phyloP scores from a whole-genome alignment of 2,329 filamentous ascomycete genomes.

The Talaromyces sp. region DNA sequence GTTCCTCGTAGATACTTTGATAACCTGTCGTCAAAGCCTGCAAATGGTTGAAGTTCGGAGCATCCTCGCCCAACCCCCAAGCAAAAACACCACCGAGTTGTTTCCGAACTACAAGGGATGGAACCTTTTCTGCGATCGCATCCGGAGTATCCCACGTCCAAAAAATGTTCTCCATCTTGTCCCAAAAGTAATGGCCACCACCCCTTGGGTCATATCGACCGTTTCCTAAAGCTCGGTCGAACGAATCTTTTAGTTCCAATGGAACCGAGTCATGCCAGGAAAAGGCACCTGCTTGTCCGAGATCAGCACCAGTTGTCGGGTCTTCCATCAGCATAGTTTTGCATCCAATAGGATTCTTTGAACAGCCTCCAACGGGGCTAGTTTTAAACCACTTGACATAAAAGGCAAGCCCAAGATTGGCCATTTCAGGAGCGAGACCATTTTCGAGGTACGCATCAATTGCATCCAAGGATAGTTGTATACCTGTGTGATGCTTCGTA shows the following conservation, averaged over 20 bases:
- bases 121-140: slow-evolving; percentile 47
- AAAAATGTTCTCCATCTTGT: slow-evolving; percentile 42
- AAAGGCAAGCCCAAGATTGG: slow-evolving; percentile 63
- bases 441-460: slow-evolving; percentile 42
- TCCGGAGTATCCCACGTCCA: slow-evolving; percentile 55
- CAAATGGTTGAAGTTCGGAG: slow-evolving; percentile 30
- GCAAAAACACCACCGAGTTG: slow-evolving; percentile 50
- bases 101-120: slow-evolving; percentile 38
- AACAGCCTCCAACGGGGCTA: slow-evolving; percentile 33
- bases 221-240: slow-evolving; percentile 39
- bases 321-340: slow-evolving; percentile 56
- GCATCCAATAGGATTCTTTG: slow-evolving; percentile 47
- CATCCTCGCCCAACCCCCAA: slow-evolving; percentile 52
- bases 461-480: slow-evolving; percentile 47
- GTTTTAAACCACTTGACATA: slow-evolving; percentile 63
- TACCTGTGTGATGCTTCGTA: slow-evolving; percentile 59
- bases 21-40: slow-evolving; percentile 21
- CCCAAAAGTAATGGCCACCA: slow-evolving; percentile 50
- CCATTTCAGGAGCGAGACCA: slow-evolving; percentile 48
- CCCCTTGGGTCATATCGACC: slow-evolving; percentile 31
- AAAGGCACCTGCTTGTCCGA: slow-evolving; percentile 55
- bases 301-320: slow-evolving; percentile 53
- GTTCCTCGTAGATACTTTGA: not conserved
- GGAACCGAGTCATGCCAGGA: slow-evolving; percentile 25
- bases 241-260: slow-evolving; percentile 32